phyloP scores from a whole-genome alignment of 2,329 filamentous ascomycete species.

The Aspergillus felis region DNA sequence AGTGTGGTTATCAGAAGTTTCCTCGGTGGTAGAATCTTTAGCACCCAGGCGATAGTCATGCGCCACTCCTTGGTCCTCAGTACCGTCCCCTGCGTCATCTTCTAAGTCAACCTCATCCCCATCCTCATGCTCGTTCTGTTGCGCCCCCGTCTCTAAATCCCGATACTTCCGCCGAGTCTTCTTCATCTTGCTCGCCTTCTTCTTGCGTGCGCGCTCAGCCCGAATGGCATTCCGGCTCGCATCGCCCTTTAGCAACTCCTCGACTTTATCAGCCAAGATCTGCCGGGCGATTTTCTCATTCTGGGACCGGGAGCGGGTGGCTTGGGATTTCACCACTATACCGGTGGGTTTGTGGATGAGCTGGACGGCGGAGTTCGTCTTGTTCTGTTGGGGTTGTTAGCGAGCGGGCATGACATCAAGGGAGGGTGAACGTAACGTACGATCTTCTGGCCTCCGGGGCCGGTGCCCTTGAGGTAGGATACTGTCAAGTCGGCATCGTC shows the following conservation, averaged over 20 bases:
- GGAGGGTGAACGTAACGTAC: conserved; percentile 41
- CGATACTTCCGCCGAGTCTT: conserved; percentile 45
- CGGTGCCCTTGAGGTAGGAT: conserved; percentile 82
- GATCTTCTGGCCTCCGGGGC: conserved; percentile 95
- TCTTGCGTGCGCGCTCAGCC: conserved; percentile 69
- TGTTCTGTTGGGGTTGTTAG: conserved; percentile 58
- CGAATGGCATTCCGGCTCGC: conserved; percentile 79
- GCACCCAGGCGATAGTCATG: neutral
- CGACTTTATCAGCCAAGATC: conserved; percentile 72
- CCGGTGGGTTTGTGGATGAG: conserved; percentile 86
- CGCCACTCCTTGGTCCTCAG: neutral
- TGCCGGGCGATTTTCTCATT: conserved; percentile 82
- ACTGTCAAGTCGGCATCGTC: conserved; percentile 78
- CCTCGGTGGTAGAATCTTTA: neutral
- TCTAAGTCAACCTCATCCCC: conserved; percentile 10
- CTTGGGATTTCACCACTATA: conserved; percentile 90
- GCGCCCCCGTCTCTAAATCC: conserved; percentile 28
- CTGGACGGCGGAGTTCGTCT: conserved; percentile 93
- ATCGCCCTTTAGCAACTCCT: conserved; percentile 68
- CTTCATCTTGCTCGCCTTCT: conserved; percentile 43
- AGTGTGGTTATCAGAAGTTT: neutral
- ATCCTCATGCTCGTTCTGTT: conserved; percentile 9
- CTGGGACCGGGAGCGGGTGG: conserved; percentile 78
- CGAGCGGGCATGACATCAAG: neutral
- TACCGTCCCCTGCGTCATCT: conserved; percentile 11